Conservation (phyloP, 768 basidiomycete species). For the Cystobasidium ongulense region DNA sequence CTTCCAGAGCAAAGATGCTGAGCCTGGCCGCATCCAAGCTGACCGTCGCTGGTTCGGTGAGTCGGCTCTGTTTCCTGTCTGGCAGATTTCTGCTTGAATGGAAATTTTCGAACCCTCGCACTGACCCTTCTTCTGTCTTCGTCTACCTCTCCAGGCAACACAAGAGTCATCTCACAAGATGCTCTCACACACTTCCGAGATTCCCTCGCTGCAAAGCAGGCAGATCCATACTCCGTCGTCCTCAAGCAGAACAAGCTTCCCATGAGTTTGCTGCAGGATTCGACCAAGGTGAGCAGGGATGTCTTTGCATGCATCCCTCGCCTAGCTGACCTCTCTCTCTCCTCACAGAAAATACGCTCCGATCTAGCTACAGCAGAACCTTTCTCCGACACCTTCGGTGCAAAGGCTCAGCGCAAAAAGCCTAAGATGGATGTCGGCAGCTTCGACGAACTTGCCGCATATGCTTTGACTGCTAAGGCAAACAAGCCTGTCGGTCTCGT, state of each 20-base stretch:
- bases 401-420: slow-evolving; percentile 86
- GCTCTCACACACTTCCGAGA: slow-evolving; percentile 94
- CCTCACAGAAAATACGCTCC: slow-evolving; percentile 55
- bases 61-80: slow-evolving; percentile 39
- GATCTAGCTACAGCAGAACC: slow-evolving; percentile 96
- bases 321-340: not conserved
- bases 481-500: not conserved
- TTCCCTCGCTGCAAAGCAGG: slow-evolving; percentile 69
- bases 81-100: not conserved
- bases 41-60: slow-evolving; percentile 95
- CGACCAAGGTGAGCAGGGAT: slow-evolving; percentile 50
- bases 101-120: slow-evolving; percentile 27
- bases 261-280: slow-evolving; percentile 89
- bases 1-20: slow-evolving; percentile 89
- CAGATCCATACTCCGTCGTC: slow-evolving; percentile 93
- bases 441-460: slow-evolving; percentile 71
- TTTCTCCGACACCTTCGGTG: slow-evolving; percentile 87
- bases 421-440: slow-evolving; percentile 79
- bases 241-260: slow-evolving; percentile 89
- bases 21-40: slow-evolving; percentile 82
- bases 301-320: slow-evolving; percentile 45
- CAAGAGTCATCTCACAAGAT: slow-evolving; percentile 92
- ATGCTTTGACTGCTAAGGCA: not conserved
- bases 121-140: not conserved
- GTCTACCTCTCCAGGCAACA: slow-evolving; percentile 61